Evolutionary conservation across 805 yeast species (phyloP), one percentile per base, ranked within the genome.

Genomic region (Nakazawaea ambrosiae): DNA sequence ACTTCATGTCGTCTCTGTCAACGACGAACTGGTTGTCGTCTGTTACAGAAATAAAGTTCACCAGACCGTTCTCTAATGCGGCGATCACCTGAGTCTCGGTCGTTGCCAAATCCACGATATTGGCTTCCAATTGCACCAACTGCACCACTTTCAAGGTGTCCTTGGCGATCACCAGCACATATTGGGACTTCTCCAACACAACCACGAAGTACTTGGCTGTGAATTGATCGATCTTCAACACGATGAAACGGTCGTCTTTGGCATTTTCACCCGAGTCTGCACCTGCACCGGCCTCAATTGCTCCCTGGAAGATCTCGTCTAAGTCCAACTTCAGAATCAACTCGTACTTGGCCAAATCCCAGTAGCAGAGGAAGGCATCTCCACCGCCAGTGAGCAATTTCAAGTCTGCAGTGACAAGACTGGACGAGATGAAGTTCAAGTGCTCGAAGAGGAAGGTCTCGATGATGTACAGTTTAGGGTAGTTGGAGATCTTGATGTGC

Each of bases 391-490:
- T 81, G 37, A 92, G 64, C 15, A 73, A 50, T 17, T 63, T 52
- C 4, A 62, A 53, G 26, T 73, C 57, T 3, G 54, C 44, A 17
- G 87, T 80, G 11, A 78, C 61, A 23, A 67, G 55, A 45, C 92
- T 55, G 5, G 73, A 64, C 2, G 95, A 81, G 8, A 92, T 79
- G 47, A 87, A 94, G 57, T 87, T 83, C 31, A 67, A 65, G 55
- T 90, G 97, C 3, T 95, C 97, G 56, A 86, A 86, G 37, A 89
- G 65, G 77, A 86, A 88, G 49, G 77, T 73, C 44, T 87, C 82
- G 36, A 94, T 79, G 19, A 88, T 75, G 49, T 66, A 86, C 3
- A 89, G 66, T 45, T 79, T 70, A 2, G 97, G 97, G 50, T 72
- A 87, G 46, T 76, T 71, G 2, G 96, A 75, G 14, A 92, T 68